Conservation (phyloP, 352 stramenopile genomes). For the Phytophthora gonapodyides region DNA sequence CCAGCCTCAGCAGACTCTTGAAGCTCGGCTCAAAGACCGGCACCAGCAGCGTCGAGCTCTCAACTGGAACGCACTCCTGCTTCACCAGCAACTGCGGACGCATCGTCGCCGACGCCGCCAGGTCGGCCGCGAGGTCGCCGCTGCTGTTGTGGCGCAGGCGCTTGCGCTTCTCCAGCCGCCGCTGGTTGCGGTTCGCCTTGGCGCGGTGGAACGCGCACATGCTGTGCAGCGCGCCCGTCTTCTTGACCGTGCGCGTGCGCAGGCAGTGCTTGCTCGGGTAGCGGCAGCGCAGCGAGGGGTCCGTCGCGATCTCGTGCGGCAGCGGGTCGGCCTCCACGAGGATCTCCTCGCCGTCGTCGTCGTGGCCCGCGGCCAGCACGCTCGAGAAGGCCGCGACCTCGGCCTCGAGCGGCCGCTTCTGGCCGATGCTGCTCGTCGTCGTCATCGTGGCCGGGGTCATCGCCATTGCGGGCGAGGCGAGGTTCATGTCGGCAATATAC, state of each 20-base stretch:
- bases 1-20: slow-evolving; percentile 8
- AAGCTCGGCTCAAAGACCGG: slow-evolving; percentile 6
- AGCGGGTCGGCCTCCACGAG: slow-evolving; percentile 43
- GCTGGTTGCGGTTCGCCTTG: slow-evolving; percentile 65
- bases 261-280: slow-evolving; percentile 64
- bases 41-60: slow-evolving; percentile 11
- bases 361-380: slow-evolving; percentile 18
- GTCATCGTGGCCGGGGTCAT: neutral
- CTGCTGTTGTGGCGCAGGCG: slow-evolving; percentile 26
- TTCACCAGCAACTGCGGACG: slow-evolving; percentile 5
- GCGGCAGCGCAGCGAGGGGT: slow-evolving; percentile 46
- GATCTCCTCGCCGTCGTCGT: slow-evolving; percentile 39
- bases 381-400: neutral
- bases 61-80: neutral
- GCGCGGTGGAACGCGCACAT: slow-evolving; percentile 64
- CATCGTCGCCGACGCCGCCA: neutral
- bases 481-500: neutral
- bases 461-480: neutral
- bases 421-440: slow-evolving; percentile 8
- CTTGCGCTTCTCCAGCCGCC: slow-evolving; percentile 50
- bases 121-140: slow-evolving; percentile 4
- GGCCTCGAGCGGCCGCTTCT: slow-evolving; percentile 17
- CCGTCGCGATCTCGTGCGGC: slow-evolving; percentile 42
- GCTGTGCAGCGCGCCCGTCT: slow-evolving; percentile 59
- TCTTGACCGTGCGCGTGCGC: slow-evolving; percentile 60